A percentile compares a stretch with the other conserved stretches of the same genome.
These are phyloP conservation scores for Ceratocystis lukuohia DNA, from an alignment of 2,329 filamentous ascomycete genomes.

Conservation along the genomic window DNA sequence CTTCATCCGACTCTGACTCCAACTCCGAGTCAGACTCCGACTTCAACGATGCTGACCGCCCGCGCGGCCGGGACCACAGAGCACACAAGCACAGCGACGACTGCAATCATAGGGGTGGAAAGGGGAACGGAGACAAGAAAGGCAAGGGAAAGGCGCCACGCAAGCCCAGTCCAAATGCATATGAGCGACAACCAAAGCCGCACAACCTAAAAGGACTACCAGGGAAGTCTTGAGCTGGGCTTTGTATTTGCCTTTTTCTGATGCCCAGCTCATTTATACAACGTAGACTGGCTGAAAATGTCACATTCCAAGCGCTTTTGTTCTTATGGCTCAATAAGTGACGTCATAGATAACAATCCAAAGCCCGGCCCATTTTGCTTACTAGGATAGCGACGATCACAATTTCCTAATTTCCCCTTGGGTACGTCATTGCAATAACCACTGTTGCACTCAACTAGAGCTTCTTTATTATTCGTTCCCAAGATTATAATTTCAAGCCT, in stretches of 20 bases:
- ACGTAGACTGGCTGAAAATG: too few species aligned
- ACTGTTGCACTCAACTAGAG: neutral
- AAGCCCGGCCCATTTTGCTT: too few species aligned
- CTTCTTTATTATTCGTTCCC: neutral
- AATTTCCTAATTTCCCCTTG: too few species aligned
- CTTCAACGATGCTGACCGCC: conserved; percentile 26
- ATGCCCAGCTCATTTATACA: neutral
- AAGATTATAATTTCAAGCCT: neutral
- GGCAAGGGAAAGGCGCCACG: conserved; percentile 32
- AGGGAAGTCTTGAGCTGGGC: neutral
- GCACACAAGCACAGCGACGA: conserved; percentile 1
- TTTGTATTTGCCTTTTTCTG: neutral
- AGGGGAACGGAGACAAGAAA: conserved; percentile 26
- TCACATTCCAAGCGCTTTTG: too few species aligned
- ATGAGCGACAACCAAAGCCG: conserved; percentile 51
- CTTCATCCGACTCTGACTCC: conserved; percentile 36
- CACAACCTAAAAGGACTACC: conserved; percentile 5
- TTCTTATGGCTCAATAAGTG: too few species aligned
- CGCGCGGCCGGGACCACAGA: conserved; percentile 20
- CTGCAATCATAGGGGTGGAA: conserved; percentile 25
- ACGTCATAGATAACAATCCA: too few species aligned
- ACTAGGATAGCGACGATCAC: too few species aligned
- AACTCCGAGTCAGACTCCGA: conserved; percentile 24
- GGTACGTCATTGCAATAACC: neutral
- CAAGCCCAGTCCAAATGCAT: conserved; percentile 62